Evolutionary conservation across 306 rosid genomes (phyloP), one percentile per base, ranked within the genome.

Genomic region (Gillenia trifoliata): DNA sequence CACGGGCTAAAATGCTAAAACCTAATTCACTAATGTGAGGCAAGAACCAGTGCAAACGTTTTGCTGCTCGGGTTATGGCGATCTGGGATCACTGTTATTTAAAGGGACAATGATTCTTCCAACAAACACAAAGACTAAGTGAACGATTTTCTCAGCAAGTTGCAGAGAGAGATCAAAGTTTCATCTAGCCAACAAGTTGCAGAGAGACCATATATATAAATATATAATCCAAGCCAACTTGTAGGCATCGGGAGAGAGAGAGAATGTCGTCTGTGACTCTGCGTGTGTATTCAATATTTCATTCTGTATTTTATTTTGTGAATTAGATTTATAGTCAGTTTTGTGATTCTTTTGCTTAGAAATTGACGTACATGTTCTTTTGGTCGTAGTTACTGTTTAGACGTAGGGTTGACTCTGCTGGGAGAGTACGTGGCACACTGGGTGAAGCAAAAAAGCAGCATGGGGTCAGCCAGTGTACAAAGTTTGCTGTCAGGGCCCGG

Each of bases 81-180:
- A 33, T 70, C 47, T 70, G 31, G 8, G 63, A 25, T 25, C 63
- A 71, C 45, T 30, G 11, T 50, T 49, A 49, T 50, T 19, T 43
- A 68, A 17, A 47, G 60, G 61, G 73, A 2, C 9, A 49, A 28
- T 49, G 7, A 50, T 49, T 50, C 47, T 38, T 50, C 45, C 63
- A 50, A 30, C 30, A 70, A 2, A 50, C 43, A 49, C 45, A 22
- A 49, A 6, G 49, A 52, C 74, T 54, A 52, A 52, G 19, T 52
- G 31, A 13, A 19, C n/a, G 64, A 70, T 70, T 70, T 20, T 63
- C 74, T 54, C n/a, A 2, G 50, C 74, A 70, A 52, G 64, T 70
- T 54, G 74, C 47, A 70, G 33, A 70, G 33, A 16, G 74, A 52
- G 15, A 69, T 68, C 26, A 8, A 8, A 1, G 4, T n/a, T 36